Evolutionary conservation across 371 early-diverging fungal species (phyloP).

Genomic region (Rhizopus microsporus): DNA sequence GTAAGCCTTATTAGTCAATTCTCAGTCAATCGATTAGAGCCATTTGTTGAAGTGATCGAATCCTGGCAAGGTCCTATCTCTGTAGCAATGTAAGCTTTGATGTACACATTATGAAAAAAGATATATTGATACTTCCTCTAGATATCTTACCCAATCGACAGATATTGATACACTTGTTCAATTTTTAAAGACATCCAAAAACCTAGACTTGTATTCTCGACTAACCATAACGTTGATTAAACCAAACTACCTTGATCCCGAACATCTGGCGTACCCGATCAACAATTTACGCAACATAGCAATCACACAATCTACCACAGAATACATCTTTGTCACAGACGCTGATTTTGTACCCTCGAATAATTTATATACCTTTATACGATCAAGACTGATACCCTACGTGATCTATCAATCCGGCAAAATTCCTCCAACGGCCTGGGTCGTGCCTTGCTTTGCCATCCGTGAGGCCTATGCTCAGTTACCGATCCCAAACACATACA

Average conservation of each 20-base stretch:
- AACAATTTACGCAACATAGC: conserved; percentile 66
- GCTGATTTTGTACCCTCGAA: conserved; percentile 63
- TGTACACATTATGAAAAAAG: background rate
- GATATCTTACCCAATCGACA: conserved; percentile 54
- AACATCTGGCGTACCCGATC: conserved; percentile 60
- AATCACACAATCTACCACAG: conserved; percentile 45
- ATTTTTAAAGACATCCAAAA: conserved; percentile 42
- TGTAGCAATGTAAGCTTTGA: conserved; percentile 50
- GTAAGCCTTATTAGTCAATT: conserved; percentile 62
- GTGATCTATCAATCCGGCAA: conserved; percentile 18
- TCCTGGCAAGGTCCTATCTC: conserved; percentile 63
- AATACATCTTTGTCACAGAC: conserved; percentile 61
- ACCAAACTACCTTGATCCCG: conserved; percentile 43
- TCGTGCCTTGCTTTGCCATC: conserved; percentile 63
- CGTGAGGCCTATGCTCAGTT: conserved; percentile 33
- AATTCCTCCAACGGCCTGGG: conserved; percentile 43
- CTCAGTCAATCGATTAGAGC: conserved; percentile 57
- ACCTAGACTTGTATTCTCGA: conserved; percentile 31
- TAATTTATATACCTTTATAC: conserved; percentile 40
- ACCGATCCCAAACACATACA: conserved; percentile 40
- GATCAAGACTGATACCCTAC: conserved; percentile 27
- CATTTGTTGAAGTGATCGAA: conserved; percentile 51
- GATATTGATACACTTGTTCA: conserved; percentile 45
- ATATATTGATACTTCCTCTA: conserved; percentile 7
- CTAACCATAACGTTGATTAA: conserved; percentile 48